These are phyloP conservation scores for Chenopodium album DNA, from an alignment of 148 eudicot species.

Conservation along the genomic window DNA sequence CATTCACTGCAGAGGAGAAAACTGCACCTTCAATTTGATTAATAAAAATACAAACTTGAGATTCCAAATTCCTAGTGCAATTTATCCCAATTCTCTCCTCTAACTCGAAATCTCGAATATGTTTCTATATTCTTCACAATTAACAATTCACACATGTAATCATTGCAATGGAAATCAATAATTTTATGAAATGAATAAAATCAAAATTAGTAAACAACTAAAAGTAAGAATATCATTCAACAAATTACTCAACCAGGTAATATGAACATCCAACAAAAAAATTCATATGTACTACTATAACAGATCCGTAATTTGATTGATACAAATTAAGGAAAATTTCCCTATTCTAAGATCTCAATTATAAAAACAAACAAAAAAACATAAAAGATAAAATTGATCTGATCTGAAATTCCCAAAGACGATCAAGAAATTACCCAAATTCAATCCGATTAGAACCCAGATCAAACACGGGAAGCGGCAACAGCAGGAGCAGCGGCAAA, in stretches of 20 bases:
- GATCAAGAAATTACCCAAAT: background rate
- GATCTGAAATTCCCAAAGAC: background rate
- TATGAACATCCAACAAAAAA: background rate
- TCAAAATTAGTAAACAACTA: background rate
- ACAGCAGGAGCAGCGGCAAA: conserved; percentile 32
- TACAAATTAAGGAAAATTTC: background rate
- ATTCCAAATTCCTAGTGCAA: background rate
- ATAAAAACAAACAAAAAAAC: background rate
- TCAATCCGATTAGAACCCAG: background rate
- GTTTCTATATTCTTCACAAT: too few species aligned
- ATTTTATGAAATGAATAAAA: too few species aligned
- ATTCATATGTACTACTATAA: background rate
- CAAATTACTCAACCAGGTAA: background rate
- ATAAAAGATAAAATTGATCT: background rate
- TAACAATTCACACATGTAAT: too few species aligned
- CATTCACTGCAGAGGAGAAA: too few species aligned
- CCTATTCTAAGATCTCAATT: background rate
- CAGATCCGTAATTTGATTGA: background rate
- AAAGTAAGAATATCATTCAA: background rate
- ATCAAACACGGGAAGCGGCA: conserved; percentile 25
- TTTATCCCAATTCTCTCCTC: background rate
- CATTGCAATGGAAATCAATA: too few species aligned
- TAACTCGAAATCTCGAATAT: background rate
- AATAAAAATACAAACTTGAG: background rate
- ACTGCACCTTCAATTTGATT: too few species aligned